phyloP scores from a whole-genome alignment of 2,329 filamentous ascomycete genomes.

The Hypoxylon sp. region DNA sequence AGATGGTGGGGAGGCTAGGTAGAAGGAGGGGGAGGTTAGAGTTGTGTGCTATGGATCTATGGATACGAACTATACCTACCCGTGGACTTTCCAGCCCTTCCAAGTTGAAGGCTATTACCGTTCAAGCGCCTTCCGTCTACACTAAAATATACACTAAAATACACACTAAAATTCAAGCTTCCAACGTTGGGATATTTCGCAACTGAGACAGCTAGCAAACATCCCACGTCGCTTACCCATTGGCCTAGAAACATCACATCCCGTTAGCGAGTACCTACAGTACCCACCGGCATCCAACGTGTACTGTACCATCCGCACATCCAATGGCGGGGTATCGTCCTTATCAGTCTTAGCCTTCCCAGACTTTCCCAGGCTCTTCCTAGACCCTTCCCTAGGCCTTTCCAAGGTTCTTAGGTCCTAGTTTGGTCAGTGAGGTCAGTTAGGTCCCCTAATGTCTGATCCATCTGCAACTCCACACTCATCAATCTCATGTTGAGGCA shows the following conservation, averaged over 20 bases:
- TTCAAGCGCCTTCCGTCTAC: constrained; percentile 7
- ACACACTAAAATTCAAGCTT: constrained; percentile 3
- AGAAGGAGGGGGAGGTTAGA: neutral
- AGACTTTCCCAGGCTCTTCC: neutral
- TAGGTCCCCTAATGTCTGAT: constrained; percentile 30
- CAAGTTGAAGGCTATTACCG: neutral
- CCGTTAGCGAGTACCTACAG: constrained; percentile 11
- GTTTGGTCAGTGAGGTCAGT: neutral
- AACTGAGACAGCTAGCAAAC: constrained; percentile 13
- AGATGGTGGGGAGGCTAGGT: constrained; percentile 20
- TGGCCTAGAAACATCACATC: constrained; percentile 19
- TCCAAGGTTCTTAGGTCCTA: constrained; percentile 5
- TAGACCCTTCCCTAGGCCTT: neutral
- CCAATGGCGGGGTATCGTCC: constrained; percentile 43
- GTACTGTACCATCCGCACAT: constrained; percentile 37
- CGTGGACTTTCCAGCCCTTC: neutral
- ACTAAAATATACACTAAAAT: constrained; percentile 5
- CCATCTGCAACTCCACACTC: constrained; percentile 38
- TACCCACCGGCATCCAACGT: constrained; percentile 22
- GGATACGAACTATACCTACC: neutral
- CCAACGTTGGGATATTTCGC: constrained; percentile 8
- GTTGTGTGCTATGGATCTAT: neutral
- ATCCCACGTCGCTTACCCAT: constrained; percentile 11
- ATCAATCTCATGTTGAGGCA: constrained; percentile 45
- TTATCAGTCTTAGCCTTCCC: constrained; percentile 40